phyloP scores from a whole-genome alignment of 495 filamentous ascomycete species.

The Aspergillus leporis region DNA sequence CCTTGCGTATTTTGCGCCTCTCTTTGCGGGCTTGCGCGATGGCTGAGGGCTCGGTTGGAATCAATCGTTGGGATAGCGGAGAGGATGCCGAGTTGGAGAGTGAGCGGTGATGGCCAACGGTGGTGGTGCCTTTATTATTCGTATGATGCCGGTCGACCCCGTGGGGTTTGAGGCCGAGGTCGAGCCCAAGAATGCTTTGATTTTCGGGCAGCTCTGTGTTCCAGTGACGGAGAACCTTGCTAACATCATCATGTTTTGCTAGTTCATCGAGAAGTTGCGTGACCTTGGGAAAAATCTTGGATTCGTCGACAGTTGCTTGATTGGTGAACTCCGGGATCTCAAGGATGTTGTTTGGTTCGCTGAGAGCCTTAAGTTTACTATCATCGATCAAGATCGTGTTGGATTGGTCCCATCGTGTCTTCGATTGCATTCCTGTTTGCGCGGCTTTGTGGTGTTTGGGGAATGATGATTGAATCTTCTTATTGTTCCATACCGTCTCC shows the following conservation, averaged over 20 bases:
- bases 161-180: slow-evolving; percentile 8
- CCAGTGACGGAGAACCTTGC: slow-evolving; percentile 37
- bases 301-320: slow-evolving; percentile 27
- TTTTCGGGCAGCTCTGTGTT: slow-evolving; percentile 12
- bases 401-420: slow-evolving; percentile 65
- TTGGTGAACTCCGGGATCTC: slow-evolving; percentile 72
- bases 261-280: slow-evolving; percentile 34
- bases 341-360: slow-evolving; percentile 82
- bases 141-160: not conserved
- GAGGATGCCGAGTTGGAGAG: not conserved
- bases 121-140: not conserved
- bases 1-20: slow-evolving; percentile 17
- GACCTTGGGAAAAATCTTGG: slow-evolving; percentile 33
- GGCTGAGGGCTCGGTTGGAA: not conserved
- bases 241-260: slow-evolving; percentile 40
- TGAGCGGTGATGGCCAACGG: not conserved
- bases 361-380: slow-evolving; percentile 70
- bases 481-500: slow-evolving; percentile 64
- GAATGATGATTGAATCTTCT: slow-evolving; percentile 51
- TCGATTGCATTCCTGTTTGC: not conserved
- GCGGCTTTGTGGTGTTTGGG: slow-evolving; percentile 21
- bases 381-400: slow-evolving; percentile 94
- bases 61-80: slow-evolving; percentile 1
- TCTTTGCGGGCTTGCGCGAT: slow-evolving; percentile 16
- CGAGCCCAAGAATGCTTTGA: slow-evolving; percentile 29